Conservation (phyloP, 352 stramenopile genomes). For the Plasmopara viticola region DNA sequence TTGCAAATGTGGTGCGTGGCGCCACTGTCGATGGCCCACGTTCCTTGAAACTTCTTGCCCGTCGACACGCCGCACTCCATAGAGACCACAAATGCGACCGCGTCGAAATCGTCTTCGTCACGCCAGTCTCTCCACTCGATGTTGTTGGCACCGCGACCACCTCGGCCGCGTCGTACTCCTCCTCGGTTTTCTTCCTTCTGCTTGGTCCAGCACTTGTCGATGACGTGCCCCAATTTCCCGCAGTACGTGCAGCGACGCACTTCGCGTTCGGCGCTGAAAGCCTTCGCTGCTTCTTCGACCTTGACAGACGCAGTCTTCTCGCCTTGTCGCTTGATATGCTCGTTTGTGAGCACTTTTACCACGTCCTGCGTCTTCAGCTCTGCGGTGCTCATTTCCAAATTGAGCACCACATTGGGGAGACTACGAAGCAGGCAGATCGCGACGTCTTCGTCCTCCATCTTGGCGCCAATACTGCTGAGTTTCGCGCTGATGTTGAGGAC, state of each 20-base stretch:
- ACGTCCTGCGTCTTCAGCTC: not conserved
- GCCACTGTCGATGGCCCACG: not conserved
- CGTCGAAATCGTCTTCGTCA: not conserved
- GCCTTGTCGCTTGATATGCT: not conserved
- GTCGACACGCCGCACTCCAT: not conserved
- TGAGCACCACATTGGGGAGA: conserved; percentile 1
- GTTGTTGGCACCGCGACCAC: not conserved
- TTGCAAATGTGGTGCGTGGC: not conserved
- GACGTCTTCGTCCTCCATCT: not conserved
- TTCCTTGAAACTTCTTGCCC: not conserved
- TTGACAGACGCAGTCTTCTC: not conserved
- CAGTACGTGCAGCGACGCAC: too few species aligned
- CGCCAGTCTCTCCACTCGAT: too few species aligned
- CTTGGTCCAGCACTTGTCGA: conserved; percentile 1
- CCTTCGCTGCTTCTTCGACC: not conserved
- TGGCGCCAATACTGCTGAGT: not conserved
- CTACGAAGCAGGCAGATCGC: not conserved
- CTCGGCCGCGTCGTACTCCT: not conserved
- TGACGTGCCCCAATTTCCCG: too few species aligned
- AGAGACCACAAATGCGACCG: not conserved
- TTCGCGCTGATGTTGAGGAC: not conserved
- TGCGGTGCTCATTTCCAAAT: not conserved
- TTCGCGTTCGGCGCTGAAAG: not conserved
- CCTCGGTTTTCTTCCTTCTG: conserved; percentile 1
- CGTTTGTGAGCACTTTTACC: not conserved